Evolutionary conservation across 192 early-diverging fungal species (phyloP).

Genomic region (Chytriomyces confervae): DNA sequence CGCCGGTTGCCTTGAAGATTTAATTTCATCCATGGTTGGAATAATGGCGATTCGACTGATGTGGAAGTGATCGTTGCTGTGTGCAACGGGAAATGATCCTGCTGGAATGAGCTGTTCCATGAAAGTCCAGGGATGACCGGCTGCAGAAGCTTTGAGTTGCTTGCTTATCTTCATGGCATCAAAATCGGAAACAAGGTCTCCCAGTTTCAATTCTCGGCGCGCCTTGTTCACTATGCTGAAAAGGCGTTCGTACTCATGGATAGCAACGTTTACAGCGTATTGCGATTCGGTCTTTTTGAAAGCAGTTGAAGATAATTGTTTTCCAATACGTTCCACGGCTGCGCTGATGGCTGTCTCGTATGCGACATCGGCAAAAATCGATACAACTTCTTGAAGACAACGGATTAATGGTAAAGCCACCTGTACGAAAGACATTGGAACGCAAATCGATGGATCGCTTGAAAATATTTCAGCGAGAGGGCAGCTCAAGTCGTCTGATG

Average conservation of each 20-base stretch:
- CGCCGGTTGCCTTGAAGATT: constrained; percentile 41
- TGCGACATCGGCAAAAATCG: constrained; percentile 12
- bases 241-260: constrained; percentile 12
- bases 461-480: neutral
- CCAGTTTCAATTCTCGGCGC: neutral
- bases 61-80: constrained; percentile 60
- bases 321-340: constrained; percentile 9
- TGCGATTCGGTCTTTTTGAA: neutral
- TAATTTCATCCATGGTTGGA: constrained; percentile 62
- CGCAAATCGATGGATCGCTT: neutral
- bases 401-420: constrained; percentile 13
- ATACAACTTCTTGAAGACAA: constrained; percentile 9
- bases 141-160: neutral
- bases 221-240: constrained; percentile 26
- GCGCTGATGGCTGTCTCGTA: neutral
- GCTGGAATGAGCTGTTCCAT: constrained; percentile 11
- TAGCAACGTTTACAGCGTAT: neutral
- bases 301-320: neutral
- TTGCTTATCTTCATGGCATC: neutral
- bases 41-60: constrained; percentile 56
- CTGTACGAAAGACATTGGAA: constrained; percentile 15
- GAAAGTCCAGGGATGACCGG: constrained; percentile 9
- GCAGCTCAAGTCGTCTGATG: constrained; percentile 8
- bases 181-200: neutral
- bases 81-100: neutral